Conservation (phyloP, 768 basidiomycete genomes). For the Grammothele lineata region DNA sequence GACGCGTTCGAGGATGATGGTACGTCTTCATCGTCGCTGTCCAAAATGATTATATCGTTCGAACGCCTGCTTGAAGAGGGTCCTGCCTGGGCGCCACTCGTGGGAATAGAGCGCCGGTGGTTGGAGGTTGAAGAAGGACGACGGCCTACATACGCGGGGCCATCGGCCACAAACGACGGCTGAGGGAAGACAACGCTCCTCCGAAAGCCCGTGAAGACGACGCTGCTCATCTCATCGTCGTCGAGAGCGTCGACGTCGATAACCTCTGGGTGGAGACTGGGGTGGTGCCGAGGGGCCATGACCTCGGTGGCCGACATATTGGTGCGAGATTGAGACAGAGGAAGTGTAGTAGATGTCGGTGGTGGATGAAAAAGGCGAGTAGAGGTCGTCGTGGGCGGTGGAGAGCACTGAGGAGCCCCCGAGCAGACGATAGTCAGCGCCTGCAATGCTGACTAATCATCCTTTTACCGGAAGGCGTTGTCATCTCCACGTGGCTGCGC, state of each 20-base stretch:
- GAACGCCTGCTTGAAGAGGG: neutral
- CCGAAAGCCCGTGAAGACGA: conserved; percentile 24
- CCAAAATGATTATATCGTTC: conserved; percentile 28
- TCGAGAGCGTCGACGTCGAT: conserved; percentile 44
- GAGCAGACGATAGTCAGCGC: no score
- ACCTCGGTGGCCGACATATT: neutral
- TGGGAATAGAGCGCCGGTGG: conserved; percentile 1
- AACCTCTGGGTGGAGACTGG: conserved; percentile 24
- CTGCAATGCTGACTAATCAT: no score
- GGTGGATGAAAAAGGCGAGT: no score
- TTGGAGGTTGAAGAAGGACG: conserved; percentile 1
- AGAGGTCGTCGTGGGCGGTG: no score
- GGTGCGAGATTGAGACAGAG: no score
- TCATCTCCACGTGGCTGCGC: no score
- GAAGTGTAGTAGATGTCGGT: no score
- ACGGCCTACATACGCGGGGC: conserved; percentile 13
- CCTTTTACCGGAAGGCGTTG: no score
- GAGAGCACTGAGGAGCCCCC: no score
- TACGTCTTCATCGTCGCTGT: conserved; percentile 39
- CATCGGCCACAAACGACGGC: neutral
- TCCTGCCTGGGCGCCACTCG: conserved; percentile 6
- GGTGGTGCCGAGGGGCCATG: neutral
- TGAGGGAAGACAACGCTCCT: neutral
- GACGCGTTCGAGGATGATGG: conserved; percentile 9
- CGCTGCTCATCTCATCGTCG: conserved; percentile 21